Evolutionary conservation across 2,329 filamentous ascomycete species (phyloP), one percentile per base, ranked within the genome.

Genomic region (Claviceps lovelessii): DNA sequence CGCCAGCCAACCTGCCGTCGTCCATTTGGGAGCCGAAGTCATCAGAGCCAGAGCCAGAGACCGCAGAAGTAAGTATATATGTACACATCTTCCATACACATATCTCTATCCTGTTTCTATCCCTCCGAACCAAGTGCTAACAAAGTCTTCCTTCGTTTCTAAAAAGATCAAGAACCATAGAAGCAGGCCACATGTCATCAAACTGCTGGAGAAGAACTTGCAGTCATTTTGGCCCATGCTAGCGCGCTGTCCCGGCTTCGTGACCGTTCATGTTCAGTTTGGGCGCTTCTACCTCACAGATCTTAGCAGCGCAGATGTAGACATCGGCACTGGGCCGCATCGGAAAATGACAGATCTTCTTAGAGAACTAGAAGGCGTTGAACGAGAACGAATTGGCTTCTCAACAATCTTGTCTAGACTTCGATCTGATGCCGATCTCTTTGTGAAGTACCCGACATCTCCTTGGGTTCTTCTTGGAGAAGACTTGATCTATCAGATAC

Each of bases 261-360:
- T 67, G 15, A 58, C 55, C 6, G 46, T 68, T 9, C 57, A 62
- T 44, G 55, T 63, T 35, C 58, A 58, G 15, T 64, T 68, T 48
- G 67, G 67, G 1, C 63, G 67, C 3, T 55, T 67, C 9, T 67
- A 64, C 50, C 42, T 65, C 39, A 63, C 60, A 31, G 55, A 64
- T 9, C 29, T 59, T 13, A 51, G 42, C 5, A 56, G 55, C 15
- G 53, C 56, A 13, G 28, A 59, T 6, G 61, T 67, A 35, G 56
- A 61, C 37, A 49, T 57, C 35, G 60, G 59, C 2, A 35, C 53
- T 45, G 63, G 59, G 1, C 62, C 62, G 8, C 57, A 55, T 10
- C 62, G 61, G 55, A 44, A 44, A 10, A 29, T 44, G n/a, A n/a
- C 35, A 8, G 39, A 57, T n/a, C 54, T 62, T 42, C 17, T 48